These are phyloP conservation scores for Beauveria sp. DNA, from an alignment of 2,329 filamentous ascomycete genomes.

Conservation along the genomic window DNA sequence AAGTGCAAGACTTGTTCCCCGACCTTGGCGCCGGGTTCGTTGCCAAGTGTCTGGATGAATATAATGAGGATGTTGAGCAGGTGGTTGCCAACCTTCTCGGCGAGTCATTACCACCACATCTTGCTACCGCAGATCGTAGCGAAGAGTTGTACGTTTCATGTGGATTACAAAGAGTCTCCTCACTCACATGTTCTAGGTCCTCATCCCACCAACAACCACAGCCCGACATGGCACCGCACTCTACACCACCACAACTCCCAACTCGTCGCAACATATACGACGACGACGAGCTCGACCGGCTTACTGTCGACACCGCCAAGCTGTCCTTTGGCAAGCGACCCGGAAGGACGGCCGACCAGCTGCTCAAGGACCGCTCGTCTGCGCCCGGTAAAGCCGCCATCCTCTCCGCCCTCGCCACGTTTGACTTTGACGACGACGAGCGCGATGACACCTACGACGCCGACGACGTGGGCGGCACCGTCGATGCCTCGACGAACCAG, in stretches of 20 bases:
- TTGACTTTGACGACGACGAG: slow-evolving; percentile 93
- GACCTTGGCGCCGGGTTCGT: slow-evolving; percentile 79
- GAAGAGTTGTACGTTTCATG: slow-evolving; percentile 50
- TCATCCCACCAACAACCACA: slow-evolving; percentile 18
- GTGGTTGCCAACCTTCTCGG: slow-evolving; percentile 78
- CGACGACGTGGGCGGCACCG: slow-evolving; percentile 81
- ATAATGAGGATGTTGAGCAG: slow-evolving; percentile 67
- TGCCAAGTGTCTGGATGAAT: slow-evolving; percentile 70
- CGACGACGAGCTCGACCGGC: slow-evolving; percentile 67
- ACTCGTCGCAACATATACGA: slow-evolving; percentile 69
- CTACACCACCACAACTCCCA: slow-evolving; percentile 50
- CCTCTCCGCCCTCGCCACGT: slow-evolving; percentile 75
- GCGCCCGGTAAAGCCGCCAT: slow-evolving; percentile 78
- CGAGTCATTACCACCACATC: slow-evolving; percentile 61
- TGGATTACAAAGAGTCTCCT: neutral
- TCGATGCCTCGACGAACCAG: slow-evolving; percentile 60
- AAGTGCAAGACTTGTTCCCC: slow-evolving; percentile 91
- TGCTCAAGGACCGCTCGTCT: slow-evolving; percentile 56
- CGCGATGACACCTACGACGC: slow-evolving; percentile 94
- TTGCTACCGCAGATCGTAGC: slow-evolving; percentile 54
- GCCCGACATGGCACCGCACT: slow-evolving; percentile 44
- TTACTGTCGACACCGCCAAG: slow-evolving; percentile 57
- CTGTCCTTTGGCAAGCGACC: slow-evolving; percentile 72
- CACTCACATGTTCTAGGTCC: slow-evolving; percentile 17
- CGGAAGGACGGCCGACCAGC: slow-evolving; percentile 59